Percentiles rank a stretch among this genome's conserved stretches.
Conservation (phyloP, 202 grass and related monocot species). For the Miscanthus sacchariflorus region DNA sequence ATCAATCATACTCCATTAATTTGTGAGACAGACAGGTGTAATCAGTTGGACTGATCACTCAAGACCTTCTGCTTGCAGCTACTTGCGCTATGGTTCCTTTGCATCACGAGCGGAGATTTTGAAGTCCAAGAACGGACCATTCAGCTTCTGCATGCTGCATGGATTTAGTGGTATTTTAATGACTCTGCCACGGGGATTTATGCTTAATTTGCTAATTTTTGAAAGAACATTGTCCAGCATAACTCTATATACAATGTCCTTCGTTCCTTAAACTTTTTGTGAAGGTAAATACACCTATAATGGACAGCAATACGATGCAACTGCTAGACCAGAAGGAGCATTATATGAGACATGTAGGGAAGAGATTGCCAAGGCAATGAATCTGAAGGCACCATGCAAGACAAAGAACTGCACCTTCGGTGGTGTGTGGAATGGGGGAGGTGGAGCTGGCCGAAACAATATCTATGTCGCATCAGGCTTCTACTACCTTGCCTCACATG, state of each 20-base stretch:
- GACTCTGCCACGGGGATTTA: background rate
- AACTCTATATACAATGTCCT: background rate
- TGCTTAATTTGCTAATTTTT: background rate
- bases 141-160: constrained; percentile 25
- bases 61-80: background rate
- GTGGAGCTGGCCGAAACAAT: background rate
- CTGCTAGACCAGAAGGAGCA: background rate
- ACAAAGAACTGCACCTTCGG: constrained; percentile 21
- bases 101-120: constrained; percentile 21
- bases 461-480: background rate
- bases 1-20: background rate
- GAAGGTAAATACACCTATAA: constrained; percentile 28
- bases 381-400: constrained; percentile 15
- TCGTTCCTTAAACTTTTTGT: background rate
- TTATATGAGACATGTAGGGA: background rate
- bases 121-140: constrained; percentile 24
- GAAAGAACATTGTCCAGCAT: background rate
- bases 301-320: background rate
- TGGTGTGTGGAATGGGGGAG: constrained; percentile 29
- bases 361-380: constrained; percentile 10
- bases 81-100: constrained; percentile 22
- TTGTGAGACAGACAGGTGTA: too few relatives aligned
- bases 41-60: background rate
- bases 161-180: constrained; percentile 2
- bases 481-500: constrained; percentile 31